phyloP scores from a whole-genome alignment of 495 filamentous ascomycete species.

The Penicillium herquei region DNA sequence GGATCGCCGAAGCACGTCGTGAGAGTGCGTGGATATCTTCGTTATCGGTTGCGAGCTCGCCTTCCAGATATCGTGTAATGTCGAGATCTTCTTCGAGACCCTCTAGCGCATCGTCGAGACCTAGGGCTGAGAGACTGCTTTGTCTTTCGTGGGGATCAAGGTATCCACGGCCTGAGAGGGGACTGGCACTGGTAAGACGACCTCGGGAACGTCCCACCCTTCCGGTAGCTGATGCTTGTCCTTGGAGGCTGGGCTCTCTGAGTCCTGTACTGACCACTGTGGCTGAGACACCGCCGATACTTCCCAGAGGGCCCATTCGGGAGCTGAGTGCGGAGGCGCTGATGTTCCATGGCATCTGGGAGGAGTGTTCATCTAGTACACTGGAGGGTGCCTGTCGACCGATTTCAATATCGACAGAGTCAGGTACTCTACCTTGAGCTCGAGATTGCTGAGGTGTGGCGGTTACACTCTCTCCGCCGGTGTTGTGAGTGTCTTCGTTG shows the following conservation, averaged over 20 bases:
- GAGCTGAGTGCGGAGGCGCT: slow-evolving; percentile 59
- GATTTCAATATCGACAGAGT: slow-evolving; percentile 54
- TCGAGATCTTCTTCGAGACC: slow-evolving; percentile 34
- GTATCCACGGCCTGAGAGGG: slow-evolving; percentile 56
- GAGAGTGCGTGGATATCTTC: slow-evolving; percentile 44
- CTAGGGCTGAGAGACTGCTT: slow-evolving; percentile 33
- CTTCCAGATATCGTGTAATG: slow-evolving; percentile 38
- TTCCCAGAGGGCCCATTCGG: slow-evolving; percentile 47
- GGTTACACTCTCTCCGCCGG: slow-evolving; percentile 30
- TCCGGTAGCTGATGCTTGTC: not conserved
- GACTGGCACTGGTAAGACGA: slow-evolving; percentile 59
- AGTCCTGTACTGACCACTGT: slow-evolving; percentile 31
- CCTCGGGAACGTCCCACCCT: slow-evolving; percentile 9
- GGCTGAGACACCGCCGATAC: slow-evolving; percentile 52
- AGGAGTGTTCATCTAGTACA: slow-evolving; percentile 57
- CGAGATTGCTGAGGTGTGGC: not conserved
- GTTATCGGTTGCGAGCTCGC: slow-evolving; percentile 29
- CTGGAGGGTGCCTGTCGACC: slow-evolving; percentile 57
- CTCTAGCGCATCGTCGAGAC: slow-evolving; percentile 32
- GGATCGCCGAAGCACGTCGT: slow-evolving; percentile 37
- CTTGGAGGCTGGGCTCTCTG: slow-evolving; percentile 12
- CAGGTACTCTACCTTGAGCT: not conserved
- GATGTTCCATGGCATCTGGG: slow-evolving; percentile 71
- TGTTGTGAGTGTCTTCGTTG: slow-evolving; percentile 39
- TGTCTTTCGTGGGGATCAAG: slow-evolving; percentile 32